Base-by-base conservation (phyloP, 2,329 filamentous ascomycete genomes). In the Neofusicoccum ribis region DNA sequence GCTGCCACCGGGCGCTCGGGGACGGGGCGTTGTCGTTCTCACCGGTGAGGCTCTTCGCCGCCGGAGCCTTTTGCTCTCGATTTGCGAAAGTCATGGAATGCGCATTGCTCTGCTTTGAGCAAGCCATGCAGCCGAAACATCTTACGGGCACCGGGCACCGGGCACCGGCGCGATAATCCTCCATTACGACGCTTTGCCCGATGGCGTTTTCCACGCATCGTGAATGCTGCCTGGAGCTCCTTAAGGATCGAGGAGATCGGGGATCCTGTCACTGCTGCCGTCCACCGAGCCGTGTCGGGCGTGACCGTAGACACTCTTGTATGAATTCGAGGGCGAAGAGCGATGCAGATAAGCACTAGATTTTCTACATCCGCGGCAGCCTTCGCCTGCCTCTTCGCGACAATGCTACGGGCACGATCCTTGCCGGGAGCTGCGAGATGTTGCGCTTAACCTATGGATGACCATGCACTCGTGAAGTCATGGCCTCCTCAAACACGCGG, bases 401-500 rank as follows among this genome's bases (percentile, higher is more conserved):
- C 20, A 59, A 31, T 34, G 47, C 8, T n/a, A 36, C 23, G 15
- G 14, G 44, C 27, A 49, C n/a, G 9, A 39, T 15, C 11, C 37
- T 15, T 11, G 37, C 9, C 36, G 5, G 27, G 14, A 52, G 9
- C 23, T 52, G 41, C 11, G 12, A 27, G 11, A 46, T 66, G 64
- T 66, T 51, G 56, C 64, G 58, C 64, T 49, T 62, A 70, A 72
- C 70, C 70, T 74, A 74, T 74, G 71, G 71, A 65, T 62, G 65
- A 65, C 64, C 71, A 72, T 61, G 69, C 72, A 74, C 66, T 49
- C 37, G 36, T 11, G 52, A 50, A 63, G 46, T 73, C 71, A 70
- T 73, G 70, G 65, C 67, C 69, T 70, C 73, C 72, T 75, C 73
- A 75, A 75, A 75, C 72, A 65, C 65, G 62, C 67, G 72, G 69